phyloP scores from a whole-genome alignment of 768 basidiomycete genomes.

The Auricularia heimuer region DNA sequence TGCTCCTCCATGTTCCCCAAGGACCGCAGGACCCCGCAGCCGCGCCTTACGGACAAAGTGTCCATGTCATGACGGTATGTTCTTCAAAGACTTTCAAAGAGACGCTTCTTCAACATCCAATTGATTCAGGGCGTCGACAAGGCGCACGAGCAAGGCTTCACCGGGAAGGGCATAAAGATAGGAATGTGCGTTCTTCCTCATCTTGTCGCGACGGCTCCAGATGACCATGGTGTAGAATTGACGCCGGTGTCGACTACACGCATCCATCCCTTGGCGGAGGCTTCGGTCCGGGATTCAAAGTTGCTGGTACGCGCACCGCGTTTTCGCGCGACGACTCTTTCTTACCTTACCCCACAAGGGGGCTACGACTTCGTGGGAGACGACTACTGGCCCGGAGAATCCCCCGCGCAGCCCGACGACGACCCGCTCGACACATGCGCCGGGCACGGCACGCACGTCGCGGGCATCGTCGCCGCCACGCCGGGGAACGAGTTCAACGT shows the following conservation, averaged over 20 bases:
- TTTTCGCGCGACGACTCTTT: too few species aligned
- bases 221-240: too few species aligned
- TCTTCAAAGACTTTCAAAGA: not conserved
- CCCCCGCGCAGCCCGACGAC: not conserved
- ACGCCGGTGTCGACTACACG: conserved; percentile 5
- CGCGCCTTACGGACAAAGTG: not conserved
- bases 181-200: not conserved
- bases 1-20: not conserved
- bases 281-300: conserved; percentile 8
- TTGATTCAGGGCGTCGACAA: not conserved
- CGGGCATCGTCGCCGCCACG: conserved; percentile 20
- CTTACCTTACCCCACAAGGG: not conserved
- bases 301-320: not conserved
- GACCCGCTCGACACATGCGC: conserved; percentile 9
- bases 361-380: conserved; percentile 12
- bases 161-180: not conserved
- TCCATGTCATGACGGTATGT: not conserved
- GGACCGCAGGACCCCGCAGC: not conserved
- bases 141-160: not conserved
- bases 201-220: too few species aligned
- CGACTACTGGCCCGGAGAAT: conserved; percentile 10
- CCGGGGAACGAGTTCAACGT: conserved; percentile 24
- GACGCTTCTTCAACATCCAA: too few species aligned
- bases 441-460: conserved; percentile 9
- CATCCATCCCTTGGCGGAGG: conserved; percentile 11